Evolutionary conservation across 1,284 basidiomycete species (phyloP).

Genomic region (Apiotrichum sp.): DNA sequence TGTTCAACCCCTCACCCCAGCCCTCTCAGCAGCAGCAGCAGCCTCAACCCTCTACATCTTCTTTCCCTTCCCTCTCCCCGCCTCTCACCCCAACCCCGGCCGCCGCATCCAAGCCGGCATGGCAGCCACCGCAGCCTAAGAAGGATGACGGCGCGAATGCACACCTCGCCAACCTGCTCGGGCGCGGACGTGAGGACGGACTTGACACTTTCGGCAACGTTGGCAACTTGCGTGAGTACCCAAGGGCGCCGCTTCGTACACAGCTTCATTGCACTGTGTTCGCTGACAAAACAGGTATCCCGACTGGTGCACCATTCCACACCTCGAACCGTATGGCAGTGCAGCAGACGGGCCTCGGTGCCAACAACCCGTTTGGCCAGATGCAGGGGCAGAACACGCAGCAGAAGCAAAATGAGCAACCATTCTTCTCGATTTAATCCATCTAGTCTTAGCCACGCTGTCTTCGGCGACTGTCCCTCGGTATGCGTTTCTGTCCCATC

Average conservation of each 20-base stretch:
- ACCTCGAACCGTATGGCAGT: constrained; percentile 53
- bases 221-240: constrained; percentile 61
- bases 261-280: background rate
- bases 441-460: too few species aligned
- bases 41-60: constrained; percentile 4
- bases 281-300: constrained; percentile 56
- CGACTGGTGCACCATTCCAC: constrained; percentile 52
- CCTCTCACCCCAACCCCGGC: constrained; percentile 26
- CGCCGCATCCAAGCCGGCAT: constrained; percentile 31
- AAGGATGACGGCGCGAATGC: constrained; percentile 63
- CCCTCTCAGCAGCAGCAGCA: constrained; percentile 14
- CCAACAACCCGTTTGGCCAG: constrained; percentile 67
- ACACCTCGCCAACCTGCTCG: constrained; percentile 70
- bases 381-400: constrained; percentile 24
- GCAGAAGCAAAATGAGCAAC: constrained; percentile 56
- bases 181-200: constrained; percentile 71
- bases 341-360: constrained; percentile 55
- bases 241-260: too few species aligned
- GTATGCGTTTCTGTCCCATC: background rate
- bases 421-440: constrained; percentile 71
- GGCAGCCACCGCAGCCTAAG: constrained; percentile 25
- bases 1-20: constrained; percentile 27
- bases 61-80: constrained; percentile 11
- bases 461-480: too few species aligned
- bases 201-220: constrained; percentile 90